Conservation (phyloP, 2,329 filamentous ascomycete genomes). For the Harringtonia aguacate region DNA sequence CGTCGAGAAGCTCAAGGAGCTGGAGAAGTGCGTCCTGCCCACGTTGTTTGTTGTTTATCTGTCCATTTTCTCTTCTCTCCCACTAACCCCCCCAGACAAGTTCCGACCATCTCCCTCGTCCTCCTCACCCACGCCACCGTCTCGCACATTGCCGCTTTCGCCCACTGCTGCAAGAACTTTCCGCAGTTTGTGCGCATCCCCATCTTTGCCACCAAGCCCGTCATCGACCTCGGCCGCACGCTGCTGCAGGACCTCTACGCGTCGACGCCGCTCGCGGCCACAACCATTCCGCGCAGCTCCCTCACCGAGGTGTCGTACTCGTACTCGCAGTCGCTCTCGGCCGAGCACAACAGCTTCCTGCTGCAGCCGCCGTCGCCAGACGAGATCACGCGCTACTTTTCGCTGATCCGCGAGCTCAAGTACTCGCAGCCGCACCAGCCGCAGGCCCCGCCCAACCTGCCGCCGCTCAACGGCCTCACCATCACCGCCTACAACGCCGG, state of each 20-base stretch:
- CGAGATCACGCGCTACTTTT: constrained; percentile 89
- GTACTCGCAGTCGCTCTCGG: constrained; percentile 37
- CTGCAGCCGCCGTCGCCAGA: constrained; percentile 65
- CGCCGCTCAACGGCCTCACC: constrained; percentile 79
- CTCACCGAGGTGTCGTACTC: constrained; percentile 55
- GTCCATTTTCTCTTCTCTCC: constrained; percentile 1
- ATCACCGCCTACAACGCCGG: constrained; percentile 96
- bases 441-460: constrained; percentile 74
- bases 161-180: constrained; percentile 94
- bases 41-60: not conserved
- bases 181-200: constrained; percentile 86
- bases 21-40: constrained; percentile 62
- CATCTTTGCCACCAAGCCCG: constrained; percentile 86
- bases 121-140: constrained; percentile 91
- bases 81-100: constrained; percentile 48
- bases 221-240: constrained; percentile 85
- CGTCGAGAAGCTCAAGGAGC: constrained; percentile 66
- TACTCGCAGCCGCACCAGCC: constrained; percentile 96
- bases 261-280: constrained; percentile 78
- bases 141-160: constrained; percentile 84
- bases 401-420: constrained; percentile 81
- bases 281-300: constrained; percentile 63
- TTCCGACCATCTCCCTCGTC: constrained; percentile 84
- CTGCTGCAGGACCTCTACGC: constrained; percentile 86
- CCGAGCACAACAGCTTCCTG: constrained; percentile 41